phyloP scores from a whole-genome alignment of 345 rosid species.

The Erysimum cheiranthoides region DNA sequence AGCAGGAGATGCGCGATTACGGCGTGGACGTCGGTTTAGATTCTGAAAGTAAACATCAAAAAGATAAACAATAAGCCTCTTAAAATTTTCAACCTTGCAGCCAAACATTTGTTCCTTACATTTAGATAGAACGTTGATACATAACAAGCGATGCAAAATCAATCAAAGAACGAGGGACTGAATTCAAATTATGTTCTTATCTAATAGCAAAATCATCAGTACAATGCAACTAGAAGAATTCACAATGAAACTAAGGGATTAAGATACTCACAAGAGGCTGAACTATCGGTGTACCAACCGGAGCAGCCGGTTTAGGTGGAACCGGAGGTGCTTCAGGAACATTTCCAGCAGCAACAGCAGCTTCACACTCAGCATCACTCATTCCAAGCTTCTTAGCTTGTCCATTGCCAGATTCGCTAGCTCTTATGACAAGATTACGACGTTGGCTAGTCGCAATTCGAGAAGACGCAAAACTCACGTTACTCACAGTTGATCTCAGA shows the following conservation, averaged over 20 bases:
- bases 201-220: background rate
- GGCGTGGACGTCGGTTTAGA: slow-evolving; percentile 80
- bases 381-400: slow-evolving; percentile 57
- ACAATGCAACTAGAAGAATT: background rate
- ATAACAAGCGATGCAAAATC: background rate
- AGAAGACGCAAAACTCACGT: slow-evolving; percentile 39
- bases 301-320: slow-evolving; percentile 77
- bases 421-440: slow-evolving; percentile 46
- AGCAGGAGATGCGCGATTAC: slow-evolving; percentile 74
- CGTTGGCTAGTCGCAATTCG: slow-evolving; percentile 32
- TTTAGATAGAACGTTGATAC: background rate
- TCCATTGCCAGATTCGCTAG: slow-evolving; percentile 52
- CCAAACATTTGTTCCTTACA: slow-evolving; percentile 7
- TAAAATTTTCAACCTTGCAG: slow-evolving; percentile 30
- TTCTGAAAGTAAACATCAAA: slow-evolving; percentile 51
- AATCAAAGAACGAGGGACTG: background rate
- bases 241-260: slow-evolving; percentile 1
- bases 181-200: background rate
- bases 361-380: slow-evolving; percentile 86
- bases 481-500: slow-evolving; percentile 33
- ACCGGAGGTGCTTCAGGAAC: slow-evolving; percentile 85
- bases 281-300: slow-evolving; percentile 79
- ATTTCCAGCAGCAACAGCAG: slow-evolving; percentile 82
- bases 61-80: slow-evolving; percentile 7
- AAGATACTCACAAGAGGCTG: slow-evolving; percentile 61